Evolutionary conservation across 345 rosid species (phyloP), one percentile per base, ranked within the genome.

Genomic region (Eutrema yunnanense): DNA sequence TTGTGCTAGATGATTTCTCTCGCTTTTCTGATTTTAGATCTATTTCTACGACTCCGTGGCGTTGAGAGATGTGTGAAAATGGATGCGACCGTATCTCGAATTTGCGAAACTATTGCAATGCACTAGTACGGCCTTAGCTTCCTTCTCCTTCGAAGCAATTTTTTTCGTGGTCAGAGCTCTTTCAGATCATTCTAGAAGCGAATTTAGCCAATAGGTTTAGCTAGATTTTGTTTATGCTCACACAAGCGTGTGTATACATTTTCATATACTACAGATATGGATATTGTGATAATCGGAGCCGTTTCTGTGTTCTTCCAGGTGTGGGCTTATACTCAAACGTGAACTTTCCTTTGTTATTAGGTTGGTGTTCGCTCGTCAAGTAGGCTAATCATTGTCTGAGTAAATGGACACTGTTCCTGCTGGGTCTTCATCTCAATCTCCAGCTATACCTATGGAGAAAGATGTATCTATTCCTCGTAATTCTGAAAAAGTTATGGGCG

Each of bases 391-490:
- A 12, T 71, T 10, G 6, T 29, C 40, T 43, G 46, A 29, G 58
- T 37, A 33, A 27, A 51, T 90, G 96, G 86, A 85, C 33, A 72
- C 81, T 7, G 79, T 73, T 64, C 74, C 86, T 36, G 62, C 47
- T 55, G 81, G 72, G 19, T 69, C 87, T 34, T 65, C 81, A 10
- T 66, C 85, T 53, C 76, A 79, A 36, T 78, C 80, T 65, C 80
- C 80, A 32, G 72, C 57, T 62, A 60, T 64, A 52, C 53, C 60
- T 53, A 34, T 80, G 16, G 53, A 61, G 12, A 47, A 54, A 57
- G 57, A 64, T 55, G 56, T 36, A 34, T n/a, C 51, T 13, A 3
- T 52, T 32, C 10, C 55, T 52, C 27, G 36, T 51, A 62, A 43
- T 52, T 62, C 53, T 53, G 69, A 10, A n/a, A 59, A 49, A 1